Base-by-base conservation (phyloP, 306 rosid genomes). In the Dryas octopetala region DNA sequence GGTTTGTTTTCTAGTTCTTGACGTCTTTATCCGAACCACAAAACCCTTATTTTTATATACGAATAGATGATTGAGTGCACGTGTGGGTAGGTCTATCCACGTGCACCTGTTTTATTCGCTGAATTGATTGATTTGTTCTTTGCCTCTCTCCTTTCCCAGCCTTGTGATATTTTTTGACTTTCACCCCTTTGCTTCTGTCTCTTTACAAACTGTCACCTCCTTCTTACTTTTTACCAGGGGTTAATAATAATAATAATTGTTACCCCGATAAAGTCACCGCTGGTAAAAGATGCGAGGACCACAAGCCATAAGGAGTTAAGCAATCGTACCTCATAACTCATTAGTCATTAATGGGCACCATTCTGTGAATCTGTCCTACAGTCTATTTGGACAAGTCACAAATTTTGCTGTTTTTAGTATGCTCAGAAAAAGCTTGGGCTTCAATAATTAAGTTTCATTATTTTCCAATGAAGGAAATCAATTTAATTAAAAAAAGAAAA, bases 41-140 rank as follows among this genome's bases (percentile, higher is more conserved):
- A 12, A 26, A 7, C 62, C 66, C 54, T 44, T 43, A 23, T 12
- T 28, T 46, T 19, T 10, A 19, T 48, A 70, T 52, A 43, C 12
- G 68, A 52, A 52, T n/a, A 75, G 84, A 90, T 86, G 88, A 95
- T 89, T 84, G 92, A 80, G 89, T 81, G 86, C 97, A 89, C 97
- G 99, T 92, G 99, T 90, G 99, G 99, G 83, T 87, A 83, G 93
- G 93, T 86, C 89, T 83, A 49, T 89, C 96, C 93, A 92, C 97
- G 97, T 90, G 97, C 89, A 85, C 62, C 62, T 88, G 93, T 85
- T 86, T 84, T 87, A 84, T 90, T 85, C 88, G 75, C 74, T 73
- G 80, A 80, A 76, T 82, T 85, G 79, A 87, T 80, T 64, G 86
- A 62, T 86, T 83, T 76, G 84, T 90, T 82, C 76, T 62, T 15